Base-by-base conservation (phyloP, 257 asterid species). In the Salvia hispanica region DNA sequence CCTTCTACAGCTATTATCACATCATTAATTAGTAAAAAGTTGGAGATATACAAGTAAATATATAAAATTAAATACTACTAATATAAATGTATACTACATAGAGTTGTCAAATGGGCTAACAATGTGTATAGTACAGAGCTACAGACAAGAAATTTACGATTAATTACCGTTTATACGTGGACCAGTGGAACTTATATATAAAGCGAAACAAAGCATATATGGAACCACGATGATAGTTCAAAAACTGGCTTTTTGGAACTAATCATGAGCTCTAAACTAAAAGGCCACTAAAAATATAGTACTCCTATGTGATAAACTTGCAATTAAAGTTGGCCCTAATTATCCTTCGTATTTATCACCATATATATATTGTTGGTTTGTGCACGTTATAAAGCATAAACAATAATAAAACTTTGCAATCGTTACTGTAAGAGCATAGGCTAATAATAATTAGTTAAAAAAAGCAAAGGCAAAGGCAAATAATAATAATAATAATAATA, bases 311-410 rank as follows among this genome's bases (percentile, higher is more conserved):
- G 64, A 37, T 44, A 7, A 36, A 45, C 15, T 62, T 44, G 12
- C 55, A 45, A 62, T n/a, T 62, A 62, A 62, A 25, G 67, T 45
- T 28, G 66, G 18, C 52, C 21, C 39, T n/a, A n/a, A n/a, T 43
- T 10, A 10, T 61, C 18, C 42, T 62, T 25, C 45, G n/a, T 45
- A 25, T 62, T 8, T 62, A 3, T n/a, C n/a, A 62, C 43, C 28
- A 25, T 56, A n/a, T 21, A 45, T 44, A 45, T 21, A 62, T 43
- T 62, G 7, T 12, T 43, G 13, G 18, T 44, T 11, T 58, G 11
- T 42, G 40, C 1, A 39, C 18, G 28, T 9, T 9, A 25, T 25
- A 54, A 58, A 34, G 63, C 42, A 28, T 55, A 4, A 1, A 10
- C 31, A 6, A 7, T 58, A 13, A 58, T 58, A 14, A 34, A 51